Evolutionary conservation across 306 rosid genomes (phyloP), one percentile per base, ranked within the genome.

Genomic region (Macrotyloma uniflorum): DNA sequence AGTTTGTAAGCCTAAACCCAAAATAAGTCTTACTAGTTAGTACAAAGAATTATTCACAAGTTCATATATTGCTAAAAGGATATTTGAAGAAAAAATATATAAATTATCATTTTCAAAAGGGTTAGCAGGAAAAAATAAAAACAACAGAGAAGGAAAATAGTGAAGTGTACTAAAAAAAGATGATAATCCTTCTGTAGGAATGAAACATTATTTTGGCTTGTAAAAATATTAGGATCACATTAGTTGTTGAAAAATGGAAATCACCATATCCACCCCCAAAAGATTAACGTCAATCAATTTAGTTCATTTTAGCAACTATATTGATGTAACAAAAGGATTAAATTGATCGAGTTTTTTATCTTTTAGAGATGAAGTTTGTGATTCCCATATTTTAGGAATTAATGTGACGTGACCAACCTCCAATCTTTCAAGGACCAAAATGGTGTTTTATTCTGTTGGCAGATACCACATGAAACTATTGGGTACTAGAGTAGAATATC

Each of bases 391-490:
- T 22, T 9, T 23, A 58, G 65, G 19, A 35, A 26, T 9, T 26
- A 5, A 13, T 58, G 28, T 26, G 28, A n/a, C n/a, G 36, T 23
- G 36, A 24, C 64, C 64, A 24, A 23, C 30, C 18, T 12, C 65
- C 1, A 26, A 58, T 26, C 36, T 58, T 58, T 58, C 36, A 14
- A 15, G 19, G 20, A 58, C 19, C 66, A 26, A 58, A 26, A 58
- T 26, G 11, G 32, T 58, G 12, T 58, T 28, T 58, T 14, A 13
- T 24, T 58, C 38, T 58, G 24, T 28, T 58, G 4, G 50, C 12
- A 32, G 13, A 67, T 19, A 62, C 18, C 20, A 67, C 71, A 74
- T 45, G 80, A 53, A 43, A 64, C 53, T 67, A 36, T 18, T 19
- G 45, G 51, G 43, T 20, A 32, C 55, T 9, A 28, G 24, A 80